Evolutionary conservation across 139 green algal species (phyloP), one percentile per base, ranked within the genome.

Genomic region (Picochlorum sp.): DNA sequence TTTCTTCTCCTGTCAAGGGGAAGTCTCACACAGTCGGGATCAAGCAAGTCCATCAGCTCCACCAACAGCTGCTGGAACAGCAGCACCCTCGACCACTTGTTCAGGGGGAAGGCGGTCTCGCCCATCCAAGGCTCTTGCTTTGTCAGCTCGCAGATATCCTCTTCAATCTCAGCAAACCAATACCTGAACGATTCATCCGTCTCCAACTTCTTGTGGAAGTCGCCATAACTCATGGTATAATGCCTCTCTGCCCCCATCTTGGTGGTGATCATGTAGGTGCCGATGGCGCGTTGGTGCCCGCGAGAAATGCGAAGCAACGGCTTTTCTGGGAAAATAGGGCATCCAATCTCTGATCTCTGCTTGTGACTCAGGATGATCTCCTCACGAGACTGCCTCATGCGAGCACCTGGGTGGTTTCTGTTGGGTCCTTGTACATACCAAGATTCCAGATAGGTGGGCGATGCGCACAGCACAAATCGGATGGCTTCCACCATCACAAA

Each of bases 51-150:
- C 18, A 85, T 74, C 3, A 82, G 50, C n/a, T 90, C 83, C 26
- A 89, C 76, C 52, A 87, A 66, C 65, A 90, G 58, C 72, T 88
- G 82, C 68, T 88, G 82, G 70, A 88, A 37, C 60, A 88, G 56
- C 23, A 88, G 76, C 51, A 82, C 66, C 0, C 82, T 72, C 26
- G 74, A 83, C 82, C 82, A 88, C 15, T 74, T 62, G 37, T 23
- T 30, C 24, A 73, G 34, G 21, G 69, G 77, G 44, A 73, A 67
- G 11, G 62, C 34, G 0, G 52, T 24, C 41, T 79, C 62, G 6
- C 77, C 74, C 32, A 61, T 56, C 77, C 77, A 84, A 38, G 32
- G 58, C 34, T 64, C 57, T 20, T 70, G 70, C 1, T 65, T 62
- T 49, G 69, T 64, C 49, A 84, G 56, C 18, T 63, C 64, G 1